phyloP scores from a whole-genome alignment of 768 basidiomycete species.

The Crepidotus variabilis region DNA sequence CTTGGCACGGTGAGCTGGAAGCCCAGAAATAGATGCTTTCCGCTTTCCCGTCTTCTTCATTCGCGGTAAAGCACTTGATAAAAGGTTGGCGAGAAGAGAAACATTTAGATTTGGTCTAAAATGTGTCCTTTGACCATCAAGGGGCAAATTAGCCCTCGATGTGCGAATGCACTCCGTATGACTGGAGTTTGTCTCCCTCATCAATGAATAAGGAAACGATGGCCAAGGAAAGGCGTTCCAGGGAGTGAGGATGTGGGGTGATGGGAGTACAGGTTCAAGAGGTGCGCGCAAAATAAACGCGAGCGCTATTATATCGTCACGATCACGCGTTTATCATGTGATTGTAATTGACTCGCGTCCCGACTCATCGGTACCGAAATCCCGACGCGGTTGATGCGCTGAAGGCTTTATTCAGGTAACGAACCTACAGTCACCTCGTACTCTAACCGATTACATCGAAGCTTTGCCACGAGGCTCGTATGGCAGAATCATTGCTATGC shows the following conservation, averaged over 20 bases:
- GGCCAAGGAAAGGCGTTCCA: neutral
- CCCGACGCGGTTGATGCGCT: too few relatives aligned
- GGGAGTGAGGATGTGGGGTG: neutral
- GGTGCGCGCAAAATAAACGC: neutral
- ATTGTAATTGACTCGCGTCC: neutral
- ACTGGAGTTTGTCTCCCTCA: constrained; percentile 16
- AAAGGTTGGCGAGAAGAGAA: constrained; percentile 10
- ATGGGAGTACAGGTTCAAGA: neutral
- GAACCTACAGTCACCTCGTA: neutral
- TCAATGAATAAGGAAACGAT: neutral
- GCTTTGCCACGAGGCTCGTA: constrained; percentile 76
- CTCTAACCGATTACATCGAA: constrained; percentile 63
- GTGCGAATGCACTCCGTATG: constrained; percentile 11
- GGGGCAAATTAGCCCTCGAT: constrained; percentile 1
- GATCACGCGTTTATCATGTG: constrained; percentile 5
- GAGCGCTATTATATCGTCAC: neutral
- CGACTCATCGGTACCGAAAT: neutral
- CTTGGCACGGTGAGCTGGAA: constrained; percentile 9
- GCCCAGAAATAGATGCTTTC: constrained; percentile 3
- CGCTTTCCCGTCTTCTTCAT: constrained; percentile 9
- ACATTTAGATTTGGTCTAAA: constrained; percentile 14
- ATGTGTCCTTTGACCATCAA: neutral
- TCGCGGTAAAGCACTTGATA: constrained; percentile 4
- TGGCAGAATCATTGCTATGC: constrained; percentile 59
- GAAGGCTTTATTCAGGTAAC: too few relatives aligned